Evolutionary conservation across 176 grass and related monocot genomes (phyloP).

Genomic region (Cenchrus fungigraminus): DNA sequence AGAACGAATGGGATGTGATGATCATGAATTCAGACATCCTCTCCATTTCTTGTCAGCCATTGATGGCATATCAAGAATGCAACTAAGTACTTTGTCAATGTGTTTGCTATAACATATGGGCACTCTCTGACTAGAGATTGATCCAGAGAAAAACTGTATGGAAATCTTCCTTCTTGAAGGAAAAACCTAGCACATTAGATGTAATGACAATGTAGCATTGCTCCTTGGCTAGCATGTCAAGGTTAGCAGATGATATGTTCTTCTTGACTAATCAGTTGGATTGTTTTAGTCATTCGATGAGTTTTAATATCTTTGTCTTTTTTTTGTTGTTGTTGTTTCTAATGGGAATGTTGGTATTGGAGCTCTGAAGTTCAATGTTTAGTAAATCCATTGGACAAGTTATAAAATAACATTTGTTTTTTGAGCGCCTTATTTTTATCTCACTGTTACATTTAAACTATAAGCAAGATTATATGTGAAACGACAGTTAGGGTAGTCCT

Average conservation of each 20-base stretch:
- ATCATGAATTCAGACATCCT: too few relatives aligned
- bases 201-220: slow-evolving; percentile 1
- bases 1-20: too few relatives aligned
- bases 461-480: background rate
- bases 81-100: too few relatives aligned
- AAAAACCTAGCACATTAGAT: slow-evolving; percentile 27
- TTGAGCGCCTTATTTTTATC: background rate
- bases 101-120: too few relatives aligned
- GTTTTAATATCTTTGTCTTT: background rate
- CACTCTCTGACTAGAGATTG: background rate
- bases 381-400: slow-evolving; percentile 14
- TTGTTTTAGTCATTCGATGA: background rate
- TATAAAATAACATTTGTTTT: background rate
- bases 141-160: background rate
- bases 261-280: background rate
- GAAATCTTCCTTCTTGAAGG: slow-evolving; percentile 13
- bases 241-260: slow-evolving; percentile 12
- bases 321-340: slow-evolving; percentile 18
- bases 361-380: background rate
- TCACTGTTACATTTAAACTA: background rate
- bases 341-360: background rate
- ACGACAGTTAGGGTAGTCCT: background rate
- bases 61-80: too few relatives aligned
- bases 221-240: background rate
- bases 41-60: too few relatives aligned